A percentile compares a stretch with the other conserved stretches of the same genome.
Evolutionary conservation across 2,329 filamentous ascomycete species (phyloP).

Genomic region (Ilyonectria mors-panacis): DNA sequence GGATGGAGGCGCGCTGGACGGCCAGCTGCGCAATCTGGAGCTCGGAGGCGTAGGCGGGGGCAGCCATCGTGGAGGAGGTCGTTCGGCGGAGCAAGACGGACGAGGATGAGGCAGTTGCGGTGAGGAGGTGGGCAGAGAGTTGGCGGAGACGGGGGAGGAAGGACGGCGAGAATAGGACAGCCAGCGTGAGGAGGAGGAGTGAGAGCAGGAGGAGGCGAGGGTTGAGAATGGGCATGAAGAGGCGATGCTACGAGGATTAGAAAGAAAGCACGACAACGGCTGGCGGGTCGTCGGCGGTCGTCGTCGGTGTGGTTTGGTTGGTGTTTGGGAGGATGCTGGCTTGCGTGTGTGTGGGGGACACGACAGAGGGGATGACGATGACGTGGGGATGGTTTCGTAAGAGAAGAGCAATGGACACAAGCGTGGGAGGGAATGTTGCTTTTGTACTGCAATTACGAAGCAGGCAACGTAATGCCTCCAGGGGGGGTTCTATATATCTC

Average conservation of each 20-base stretch:
- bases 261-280: background rate
- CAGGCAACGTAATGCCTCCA: conserved; percentile 12
- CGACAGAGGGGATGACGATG: conserved; percentile 13
- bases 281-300: conserved; percentile 34
- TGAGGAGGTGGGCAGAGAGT: conserved; percentile 44
- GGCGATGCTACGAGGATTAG: background rate
- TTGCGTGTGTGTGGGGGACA: conserved; percentile 14
- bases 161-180: conserved; percentile 47
- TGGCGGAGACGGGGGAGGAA: conserved; percentile 49
- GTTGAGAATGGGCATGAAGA: conserved; percentile 34
- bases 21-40: conserved; percentile 88
- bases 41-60: conserved; percentile 78
- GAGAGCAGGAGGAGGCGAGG: conserved; percentile 28
- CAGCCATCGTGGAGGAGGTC: conserved; percentile 52
- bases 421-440: conserved; percentile 6
- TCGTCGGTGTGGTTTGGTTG: conserved; percentile 28
- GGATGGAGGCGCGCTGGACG: conserved; percentile 80
- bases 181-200: conserved; percentile 47
- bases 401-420: conserved; percentile 1
- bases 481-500: background rate
- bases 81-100: conserved; percentile 28
- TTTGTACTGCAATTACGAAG: background rate
- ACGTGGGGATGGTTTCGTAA: conserved; percentile 23
- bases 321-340: conserved; percentile 5
- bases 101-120: conserved; percentile 39